phyloP scores from a whole-genome alignment of 805 yeast species.

The Pichia phayaonensis region DNA sequence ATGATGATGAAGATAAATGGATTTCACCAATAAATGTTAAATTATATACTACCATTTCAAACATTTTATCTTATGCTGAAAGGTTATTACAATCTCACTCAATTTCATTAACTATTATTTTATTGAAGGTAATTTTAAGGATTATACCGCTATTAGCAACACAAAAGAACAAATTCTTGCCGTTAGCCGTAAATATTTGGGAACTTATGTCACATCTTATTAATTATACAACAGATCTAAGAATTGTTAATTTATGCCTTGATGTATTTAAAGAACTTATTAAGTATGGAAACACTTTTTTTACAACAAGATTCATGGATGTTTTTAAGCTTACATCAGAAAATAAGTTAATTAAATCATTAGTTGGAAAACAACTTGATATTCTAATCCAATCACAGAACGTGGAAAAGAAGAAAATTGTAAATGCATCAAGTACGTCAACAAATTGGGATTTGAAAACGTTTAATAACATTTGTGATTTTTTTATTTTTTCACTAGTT shows the following conservation, averaged over 20 bases:
- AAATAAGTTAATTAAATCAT: slow-evolving; percentile 4
- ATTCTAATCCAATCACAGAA: background rate
- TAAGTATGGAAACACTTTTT: slow-evolving; percentile 37
- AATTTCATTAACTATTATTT: slow-evolving; percentile 39
- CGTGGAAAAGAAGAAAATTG: background rate
- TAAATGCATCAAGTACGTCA: slow-evolving; percentile 22
- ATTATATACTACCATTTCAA: slow-evolving; percentile 51
- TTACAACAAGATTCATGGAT: slow-evolving; percentile 39
- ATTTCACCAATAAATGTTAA: slow-evolving; percentile 54
- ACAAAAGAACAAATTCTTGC: slow-evolving; percentile 36
- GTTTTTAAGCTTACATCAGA: slow-evolving; percentile 23
- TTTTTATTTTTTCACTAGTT: slow-evolving; percentile 31
- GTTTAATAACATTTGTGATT: slow-evolving; percentile 22
- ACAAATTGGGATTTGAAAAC: slow-evolving; percentile 21
- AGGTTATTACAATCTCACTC: slow-evolving; percentile 52
- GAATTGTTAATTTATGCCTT: slow-evolving; percentile 25
- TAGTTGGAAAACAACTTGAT: slow-evolving; percentile 11
- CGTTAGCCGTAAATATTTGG: slow-evolving; percentile 48
- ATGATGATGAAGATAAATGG: slow-evolving; percentile 44
- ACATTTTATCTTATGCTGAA: slow-evolving; percentile 63
- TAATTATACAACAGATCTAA: slow-evolving; percentile 18
- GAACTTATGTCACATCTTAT: slow-evolving; percentile 30
- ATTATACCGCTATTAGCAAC: slow-evolving; percentile 50
- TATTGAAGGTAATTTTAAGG: slow-evolving; percentile 41
- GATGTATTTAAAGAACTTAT: slow-evolving; percentile 23